Conservation (phyloP, 2,329 filamentous ascomycete genomes). For the Xenoacremonium recifei region DNA sequence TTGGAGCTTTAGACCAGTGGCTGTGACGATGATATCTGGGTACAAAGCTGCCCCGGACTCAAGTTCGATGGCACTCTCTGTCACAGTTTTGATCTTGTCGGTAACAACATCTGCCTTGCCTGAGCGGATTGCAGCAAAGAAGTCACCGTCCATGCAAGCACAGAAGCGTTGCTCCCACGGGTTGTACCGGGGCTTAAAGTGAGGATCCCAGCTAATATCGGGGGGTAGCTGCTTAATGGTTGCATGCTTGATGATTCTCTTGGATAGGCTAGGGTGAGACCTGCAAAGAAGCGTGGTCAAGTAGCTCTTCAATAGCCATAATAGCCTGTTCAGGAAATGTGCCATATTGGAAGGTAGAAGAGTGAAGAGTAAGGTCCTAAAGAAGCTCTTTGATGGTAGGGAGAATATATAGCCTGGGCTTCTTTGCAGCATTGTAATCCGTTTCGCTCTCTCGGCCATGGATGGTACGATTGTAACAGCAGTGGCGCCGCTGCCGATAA, state of each 20-base stretch:
- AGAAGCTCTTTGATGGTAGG: conserved; percentile 41
- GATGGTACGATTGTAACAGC: conserved; percentile 64
- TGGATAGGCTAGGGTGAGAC: conserved; percentile 44
- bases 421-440: conserved; percentile 69
- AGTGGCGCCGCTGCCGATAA: conserved; percentile 68
- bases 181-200: conserved; percentile 54
- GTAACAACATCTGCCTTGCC: conserved; percentile 43
- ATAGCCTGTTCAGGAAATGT: conserved; percentile 43
- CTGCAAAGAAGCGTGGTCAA: conserved; percentile 47
- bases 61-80: conserved; percentile 42
- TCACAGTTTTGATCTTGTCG: conserved; percentile 44
- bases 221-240: conserved; percentile 47
- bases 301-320: conserved; percentile 44
- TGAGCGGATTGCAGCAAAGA: conserved; percentile 39
- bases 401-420: conserved; percentile 62
- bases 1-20: conserved; percentile 58
- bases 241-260: conserved; percentile 39
- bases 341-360: conserved; percentile 43
- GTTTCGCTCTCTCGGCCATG: conserved; percentile 54
- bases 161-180: conserved; percentile 71
- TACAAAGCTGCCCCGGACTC: conserved; percentile 42
- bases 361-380: conserved; percentile 34
- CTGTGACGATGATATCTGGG: conserved; percentile 63
- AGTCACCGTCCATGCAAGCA: conserved; percentile 47
- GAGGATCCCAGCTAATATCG: conserved; percentile 46